Evolutionary conservation across 2,329 filamentous ascomycete genomes (phyloP).

Genomic region (Nakataea oryzae): DNA sequence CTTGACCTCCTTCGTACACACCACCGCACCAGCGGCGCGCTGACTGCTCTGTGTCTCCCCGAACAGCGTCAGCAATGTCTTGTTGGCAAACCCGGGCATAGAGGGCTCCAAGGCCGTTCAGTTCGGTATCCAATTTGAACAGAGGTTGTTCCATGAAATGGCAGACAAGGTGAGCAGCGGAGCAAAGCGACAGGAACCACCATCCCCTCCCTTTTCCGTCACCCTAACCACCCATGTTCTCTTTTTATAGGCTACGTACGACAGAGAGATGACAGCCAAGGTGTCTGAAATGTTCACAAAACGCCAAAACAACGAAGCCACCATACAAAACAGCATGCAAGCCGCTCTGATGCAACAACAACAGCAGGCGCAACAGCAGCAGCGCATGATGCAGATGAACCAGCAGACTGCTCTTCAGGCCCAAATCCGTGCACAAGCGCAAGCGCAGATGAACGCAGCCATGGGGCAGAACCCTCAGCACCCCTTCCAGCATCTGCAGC

Average conservation of each 20-base stretch:
- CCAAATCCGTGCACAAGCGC: conserved; percentile 17
- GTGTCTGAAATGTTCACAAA: conserved; percentile 37
- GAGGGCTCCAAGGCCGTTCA: conserved; percentile 30
- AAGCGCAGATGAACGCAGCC: conserved; percentile 36
- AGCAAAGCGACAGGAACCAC: conserved; percentile 5
- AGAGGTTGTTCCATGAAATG: conserved; percentile 32
- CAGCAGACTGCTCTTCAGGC: conserved; percentile 27
- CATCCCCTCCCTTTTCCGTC: not conserved
- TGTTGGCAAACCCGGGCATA: conserved; percentile 29
- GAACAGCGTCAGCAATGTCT: conserved; percentile 41
- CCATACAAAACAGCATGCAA: conserved; percentile 35
- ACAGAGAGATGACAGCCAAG: conserved; percentile 33
- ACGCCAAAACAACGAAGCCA: conserved; percentile 38
- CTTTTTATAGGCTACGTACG: conserved; percentile 35
- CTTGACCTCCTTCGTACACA: not conserved
- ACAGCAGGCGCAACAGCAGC: conserved; percentile 16
- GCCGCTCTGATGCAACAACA: conserved; percentile 17
- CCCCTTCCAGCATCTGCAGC: conserved; percentile 47
- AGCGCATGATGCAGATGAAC: conserved; percentile 38
- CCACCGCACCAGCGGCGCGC: not conserved
- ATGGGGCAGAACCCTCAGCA: conserved; percentile 40
- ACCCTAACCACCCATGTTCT: not conserved
- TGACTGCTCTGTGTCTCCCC: not conserved
- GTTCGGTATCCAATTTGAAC: conserved; percentile 35
- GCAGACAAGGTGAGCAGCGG: conserved; percentile 24